Evolutionary conservation across 768 basidiomycete genomes (phyloP).

Genomic region (Tulasnella sp.): DNA sequence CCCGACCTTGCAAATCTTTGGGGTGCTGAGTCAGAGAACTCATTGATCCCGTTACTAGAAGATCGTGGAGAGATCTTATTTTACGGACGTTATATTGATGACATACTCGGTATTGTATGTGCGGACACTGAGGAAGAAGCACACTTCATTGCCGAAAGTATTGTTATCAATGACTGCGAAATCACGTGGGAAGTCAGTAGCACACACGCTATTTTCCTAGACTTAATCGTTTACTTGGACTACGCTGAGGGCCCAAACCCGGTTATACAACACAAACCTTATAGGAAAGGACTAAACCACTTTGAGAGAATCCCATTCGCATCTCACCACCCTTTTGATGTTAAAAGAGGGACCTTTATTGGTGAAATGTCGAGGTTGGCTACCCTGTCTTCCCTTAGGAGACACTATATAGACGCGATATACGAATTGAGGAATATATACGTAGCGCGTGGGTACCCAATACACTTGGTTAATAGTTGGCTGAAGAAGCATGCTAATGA

Average conservation of each 20-base stretch:
- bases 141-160: neutral
- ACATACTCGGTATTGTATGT: conserved; percentile 8
- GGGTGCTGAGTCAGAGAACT: conserved; percentile 4
- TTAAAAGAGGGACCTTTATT: conserved; percentile 19
- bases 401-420: too few relatives aligned
- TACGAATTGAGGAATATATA: too few relatives aligned
- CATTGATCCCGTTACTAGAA: neutral
- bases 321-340: conserved; percentile 20
- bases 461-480: too few relatives aligned
- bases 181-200: neutral
- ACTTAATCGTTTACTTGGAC: conserved; percentile 16
- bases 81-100: conserved; percentile 18
- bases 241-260: conserved; percentile 15
- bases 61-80: conserved; percentile 5
- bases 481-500: too few relatives aligned
- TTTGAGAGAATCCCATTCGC: conserved; percentile 19
- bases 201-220: conserved; percentile 9
- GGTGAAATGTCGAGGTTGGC: conserved; percentile 19
- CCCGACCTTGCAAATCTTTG: conserved; percentile 20
- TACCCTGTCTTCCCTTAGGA: neutral
- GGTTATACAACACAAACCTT: conserved; percentile 15
- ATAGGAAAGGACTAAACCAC: conserved; percentile 20
- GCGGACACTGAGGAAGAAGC: neutral
- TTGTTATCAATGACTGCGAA: neutral
- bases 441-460: too few relatives aligned